A percentile compares a stretch with the other conserved stretches of the same genome.
Conservation (phyloP, 139 green algal genomes). For the Volvox reticuliferus region DNA sequence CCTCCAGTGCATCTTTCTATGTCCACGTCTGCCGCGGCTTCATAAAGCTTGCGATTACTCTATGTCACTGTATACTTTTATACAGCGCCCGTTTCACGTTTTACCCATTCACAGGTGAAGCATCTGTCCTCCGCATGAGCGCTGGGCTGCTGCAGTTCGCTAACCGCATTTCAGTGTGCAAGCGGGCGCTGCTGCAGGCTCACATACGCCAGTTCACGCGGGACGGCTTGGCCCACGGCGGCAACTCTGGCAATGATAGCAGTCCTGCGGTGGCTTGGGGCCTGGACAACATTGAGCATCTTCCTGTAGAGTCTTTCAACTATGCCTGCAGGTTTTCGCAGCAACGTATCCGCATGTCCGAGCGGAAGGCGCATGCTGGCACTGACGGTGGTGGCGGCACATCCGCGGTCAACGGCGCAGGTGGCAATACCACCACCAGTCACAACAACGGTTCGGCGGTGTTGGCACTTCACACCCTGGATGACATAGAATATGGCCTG, state of each 20-base stretch:
- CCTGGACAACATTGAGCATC: neutral
- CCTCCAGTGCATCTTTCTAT: no score
- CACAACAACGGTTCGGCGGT: neutral
- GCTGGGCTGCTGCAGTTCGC: conserved; percentile 30
- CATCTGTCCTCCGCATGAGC: conserved; percentile 20
- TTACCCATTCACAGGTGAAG: neutral
- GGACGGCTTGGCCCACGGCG: neutral
- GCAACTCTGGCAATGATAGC: neutral
- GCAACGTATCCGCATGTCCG: neutral
- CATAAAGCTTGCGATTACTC: no score
- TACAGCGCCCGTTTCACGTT: no score
- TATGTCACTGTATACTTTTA: no score
- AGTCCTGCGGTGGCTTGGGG: neutral
- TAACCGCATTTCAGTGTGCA: neutral
- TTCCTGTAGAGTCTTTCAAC: neutral
- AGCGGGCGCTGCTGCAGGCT: conserved; percentile 20
- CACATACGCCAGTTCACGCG: conserved; percentile 12
- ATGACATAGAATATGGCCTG: conserved; percentile 30
- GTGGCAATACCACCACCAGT: no score
- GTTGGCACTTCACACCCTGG: conserved; percentile 7
- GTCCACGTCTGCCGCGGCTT: no score
- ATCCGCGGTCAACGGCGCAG: neutral
- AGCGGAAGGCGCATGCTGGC: neutral
- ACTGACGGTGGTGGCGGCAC: neutral
- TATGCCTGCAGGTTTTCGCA: neutral